A percentile compares a stretch with the other conserved stretches of the same genome.
Evolutionary conservation across 78 protist genomes (phyloP).

Genomic region (Dictyostelium brefeldianum): DNA sequence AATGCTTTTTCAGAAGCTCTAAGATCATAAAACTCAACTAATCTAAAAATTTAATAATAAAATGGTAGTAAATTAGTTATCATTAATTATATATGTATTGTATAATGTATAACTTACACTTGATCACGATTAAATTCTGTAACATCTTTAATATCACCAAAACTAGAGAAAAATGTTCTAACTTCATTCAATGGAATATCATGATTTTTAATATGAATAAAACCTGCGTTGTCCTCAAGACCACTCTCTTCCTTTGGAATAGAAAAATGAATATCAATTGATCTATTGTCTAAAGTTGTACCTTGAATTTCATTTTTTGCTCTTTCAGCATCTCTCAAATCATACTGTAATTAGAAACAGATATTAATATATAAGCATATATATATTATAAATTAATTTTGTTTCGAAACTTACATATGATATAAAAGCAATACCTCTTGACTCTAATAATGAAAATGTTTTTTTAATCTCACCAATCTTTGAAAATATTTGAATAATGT

Average conservation of each 20-base stretch:
- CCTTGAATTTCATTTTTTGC: slow-evolving; percentile 70
- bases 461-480: slow-evolving; percentile 71
- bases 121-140: slow-evolving; percentile 51
- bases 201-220: slow-evolving; percentile 41
- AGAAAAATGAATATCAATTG: slow-evolving; percentile 76
- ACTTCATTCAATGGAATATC: slow-evolving; percentile 35
- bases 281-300: slow-evolving; percentile 28
- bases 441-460: slow-evolving; percentile 63
- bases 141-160: slow-evolving; percentile 72
- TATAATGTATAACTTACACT: slow-evolving; percentile 21
- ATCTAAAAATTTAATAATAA: no score
- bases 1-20: slow-evolving; percentile 82
- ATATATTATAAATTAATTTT: not conserved
- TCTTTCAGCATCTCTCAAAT: slow-evolving; percentile 77
- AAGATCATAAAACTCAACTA: slow-evolving; percentile 80
- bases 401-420: slow-evolving; percentile 67
- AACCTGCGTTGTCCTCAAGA: slow-evolving; percentile 61
- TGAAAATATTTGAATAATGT: slow-evolving; percentile 19
- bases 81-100: not conserved
- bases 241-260: slow-evolving; percentile 74
- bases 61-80: not conserved
- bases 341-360: slow-evolving; percentile 34
- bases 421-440: slow-evolving; percentile 79
- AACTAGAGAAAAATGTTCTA: slow-evolving; percentile 47
- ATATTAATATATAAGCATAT: not conserved